Evolutionary conservation across 371 early-diverging fungal species (phyloP).

Genomic region (Mucor circinelloides): DNA sequence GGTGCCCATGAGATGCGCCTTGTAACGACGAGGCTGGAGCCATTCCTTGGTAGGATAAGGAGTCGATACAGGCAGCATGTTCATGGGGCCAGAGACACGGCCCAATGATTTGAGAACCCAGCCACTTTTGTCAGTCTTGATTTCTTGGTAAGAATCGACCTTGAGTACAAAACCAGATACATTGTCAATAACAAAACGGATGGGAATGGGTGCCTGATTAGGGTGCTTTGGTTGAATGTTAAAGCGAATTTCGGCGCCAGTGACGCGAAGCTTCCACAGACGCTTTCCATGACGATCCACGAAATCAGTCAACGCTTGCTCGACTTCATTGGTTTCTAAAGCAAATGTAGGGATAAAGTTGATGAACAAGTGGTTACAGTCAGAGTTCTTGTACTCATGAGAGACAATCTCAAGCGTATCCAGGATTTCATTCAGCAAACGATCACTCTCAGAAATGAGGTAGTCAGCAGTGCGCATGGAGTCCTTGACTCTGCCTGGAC

Average conservation of each 20-base stretch:
- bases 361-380: conserved; percentile 98
- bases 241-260: conserved; percentile 94
- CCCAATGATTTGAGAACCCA: conserved; percentile 77
- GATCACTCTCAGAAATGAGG: conserved; percentile 91
- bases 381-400: conserved; percentile 88
- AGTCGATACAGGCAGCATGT: conserved; percentile 80
- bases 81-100: conserved; percentile 77
- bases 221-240: conserved; percentile 72
- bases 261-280: conserved; percentile 93
- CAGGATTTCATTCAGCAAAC: conserved; percentile 89
- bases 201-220: conserved; percentile 72
- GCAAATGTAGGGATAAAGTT: conserved; percentile 96
- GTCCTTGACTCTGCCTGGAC: conserved; percentile 83
- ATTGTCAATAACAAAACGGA: conserved; percentile 91
- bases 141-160: conserved; percentile 92
- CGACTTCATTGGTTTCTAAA: conserved; percentile 83
- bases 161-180: conserved; percentile 91
- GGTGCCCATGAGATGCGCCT: conserved; percentile 97
- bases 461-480: conserved; percentile 89
- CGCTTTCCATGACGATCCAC: conserved; percentile 93
- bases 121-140: conserved; percentile 70
- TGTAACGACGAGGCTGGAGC: conserved; percentile 96
- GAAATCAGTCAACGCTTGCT: conserved; percentile 84
- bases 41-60: conserved; percentile 94
- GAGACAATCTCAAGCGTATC: conserved; percentile 93